These are phyloP conservation scores for Aspergillus pseudoviridinutans DNA, from an alignment of 2,329 filamentous ascomycete species.

Conservation along the genomic window DNA sequence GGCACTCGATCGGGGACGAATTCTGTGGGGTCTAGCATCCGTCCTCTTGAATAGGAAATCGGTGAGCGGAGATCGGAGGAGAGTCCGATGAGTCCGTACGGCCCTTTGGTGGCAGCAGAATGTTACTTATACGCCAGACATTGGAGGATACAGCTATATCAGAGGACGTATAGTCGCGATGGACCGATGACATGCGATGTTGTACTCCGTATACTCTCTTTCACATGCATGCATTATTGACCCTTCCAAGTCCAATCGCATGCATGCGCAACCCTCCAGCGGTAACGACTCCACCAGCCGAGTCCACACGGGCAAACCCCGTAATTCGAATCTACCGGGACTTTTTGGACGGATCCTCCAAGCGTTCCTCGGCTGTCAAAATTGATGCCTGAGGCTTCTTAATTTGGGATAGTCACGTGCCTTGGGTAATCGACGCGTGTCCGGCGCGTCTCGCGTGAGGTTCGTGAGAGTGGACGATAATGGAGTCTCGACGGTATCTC, in stretches of 20 bases:
- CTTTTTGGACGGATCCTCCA: background rate
- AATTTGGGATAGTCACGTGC: slow-evolving; percentile 8
- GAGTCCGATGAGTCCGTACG: background rate
- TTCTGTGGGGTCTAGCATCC: slow-evolving; percentile 24
- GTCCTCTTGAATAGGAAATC: slow-evolving; percentile 28
- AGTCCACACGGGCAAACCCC: background rate
- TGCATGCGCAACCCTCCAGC: background rate
- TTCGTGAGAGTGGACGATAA: slow-evolving; percentile 14
- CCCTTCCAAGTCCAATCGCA: background rate
- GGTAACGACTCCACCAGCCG: background rate
- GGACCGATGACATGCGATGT: background rate
- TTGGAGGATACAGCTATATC: background rate
- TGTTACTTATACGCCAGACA: background rate
- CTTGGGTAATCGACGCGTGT: background rate
- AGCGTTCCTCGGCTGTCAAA: background rate
- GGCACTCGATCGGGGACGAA: slow-evolving; percentile 12
- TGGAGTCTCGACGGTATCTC: slow-evolving; percentile 1
- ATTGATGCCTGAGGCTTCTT: background rate
- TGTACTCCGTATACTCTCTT: background rate
- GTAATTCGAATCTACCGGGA: background rate
- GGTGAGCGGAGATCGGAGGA: slow-evolving; percentile 23
- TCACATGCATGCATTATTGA: background rate
- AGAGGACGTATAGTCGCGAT: background rate
- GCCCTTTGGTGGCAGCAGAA: background rate
- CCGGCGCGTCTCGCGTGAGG: slow-evolving; percentile 19